phyloP scores from a whole-genome alignment of 331 rosid species.

The Rosa hybrid region DNA sequence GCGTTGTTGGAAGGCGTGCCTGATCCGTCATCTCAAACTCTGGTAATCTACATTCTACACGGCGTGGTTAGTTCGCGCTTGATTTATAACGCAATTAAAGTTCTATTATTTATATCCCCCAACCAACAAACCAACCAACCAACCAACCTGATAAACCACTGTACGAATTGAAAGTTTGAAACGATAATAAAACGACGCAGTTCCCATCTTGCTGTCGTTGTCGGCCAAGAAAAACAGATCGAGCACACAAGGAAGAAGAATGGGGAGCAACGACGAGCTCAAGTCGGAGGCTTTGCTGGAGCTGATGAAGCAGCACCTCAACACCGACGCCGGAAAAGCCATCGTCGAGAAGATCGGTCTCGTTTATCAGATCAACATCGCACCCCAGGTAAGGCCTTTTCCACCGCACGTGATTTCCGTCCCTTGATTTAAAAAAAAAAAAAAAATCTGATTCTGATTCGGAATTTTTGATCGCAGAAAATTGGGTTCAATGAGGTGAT shows the following conservation, averaged over 20 bases:
- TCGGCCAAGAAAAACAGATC: background rate
- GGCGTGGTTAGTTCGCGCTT: conserved; percentile 1
- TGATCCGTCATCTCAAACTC: background rate
- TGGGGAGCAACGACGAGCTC: conserved; percentile 37
- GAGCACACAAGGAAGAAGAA: background rate
- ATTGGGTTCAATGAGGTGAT: conserved; percentile 72
- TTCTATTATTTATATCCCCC: background rate
- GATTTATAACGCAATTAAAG: background rate
- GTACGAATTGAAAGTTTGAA: background rate
- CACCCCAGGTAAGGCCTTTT: conserved; percentile 63
- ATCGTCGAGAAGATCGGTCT: conserved; percentile 57
- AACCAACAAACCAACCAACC: background rate
- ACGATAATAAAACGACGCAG: conserved; percentile 1
- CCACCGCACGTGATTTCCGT: background rate
- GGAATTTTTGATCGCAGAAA: conserved; percentile 46
- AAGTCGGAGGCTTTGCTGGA: conserved; percentile 72
- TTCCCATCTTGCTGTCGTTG: background rate
- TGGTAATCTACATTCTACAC: background rate
- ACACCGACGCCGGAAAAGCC: conserved; percentile 71
- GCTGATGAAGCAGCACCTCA: conserved; percentile 74
- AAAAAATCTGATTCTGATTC: background rate
- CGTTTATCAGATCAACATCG: conserved; percentile 81
- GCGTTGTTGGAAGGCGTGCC: conserved; percentile 5
- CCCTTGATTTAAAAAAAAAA: too few relatives aligned
- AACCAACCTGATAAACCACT: background rate